These are phyloP conservation scores for Rhytidiadelphus loreus DNA, from an alignment of 225 moss, liverwort and hornwort species.

Conservation along the genomic window DNA sequence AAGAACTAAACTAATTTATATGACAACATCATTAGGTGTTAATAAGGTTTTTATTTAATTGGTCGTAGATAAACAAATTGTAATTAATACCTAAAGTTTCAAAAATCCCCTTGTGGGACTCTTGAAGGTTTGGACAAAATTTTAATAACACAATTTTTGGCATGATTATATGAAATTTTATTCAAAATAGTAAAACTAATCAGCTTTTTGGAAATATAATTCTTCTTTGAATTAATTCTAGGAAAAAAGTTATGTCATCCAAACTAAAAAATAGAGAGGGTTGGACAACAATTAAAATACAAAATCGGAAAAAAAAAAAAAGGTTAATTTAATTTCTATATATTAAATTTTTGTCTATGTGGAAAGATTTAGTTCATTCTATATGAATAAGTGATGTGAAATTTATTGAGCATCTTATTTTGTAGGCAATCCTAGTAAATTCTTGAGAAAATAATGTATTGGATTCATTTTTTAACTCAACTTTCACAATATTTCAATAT, in stretches of 20 bases:
- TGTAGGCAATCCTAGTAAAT: fast-evolving
- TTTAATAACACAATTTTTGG: too few relatives aligned
- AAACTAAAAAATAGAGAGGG: background rate
- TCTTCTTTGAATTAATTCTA: background rate
- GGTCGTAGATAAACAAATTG: background rate
- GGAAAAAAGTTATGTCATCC: background rate
- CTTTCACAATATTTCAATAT: background rate
- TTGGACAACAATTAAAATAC: background rate
- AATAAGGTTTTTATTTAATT: too few relatives aligned
- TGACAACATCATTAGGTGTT: too few relatives aligned
- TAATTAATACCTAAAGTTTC: background rate
- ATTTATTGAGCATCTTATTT: background rate
- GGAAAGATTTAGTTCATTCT: too few relatives aligned
- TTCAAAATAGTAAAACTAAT: background rate
- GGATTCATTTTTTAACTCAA: background rate
- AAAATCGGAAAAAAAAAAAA: background rate
- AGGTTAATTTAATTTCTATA: too few relatives aligned
- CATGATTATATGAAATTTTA: too few relatives aligned
- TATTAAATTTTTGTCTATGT: too few relatives aligned
- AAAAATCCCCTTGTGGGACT: fast-evolving
- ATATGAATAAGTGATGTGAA: too few relatives aligned
- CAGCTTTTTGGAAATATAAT: background rate
- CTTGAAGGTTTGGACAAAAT: too few relatives aligned
- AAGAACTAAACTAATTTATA: too few relatives aligned
- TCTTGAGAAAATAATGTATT: background rate